phyloP scores from a whole-genome alignment of 768 basidiomycete species.

The Mycena rebaudengoi region DNA sequence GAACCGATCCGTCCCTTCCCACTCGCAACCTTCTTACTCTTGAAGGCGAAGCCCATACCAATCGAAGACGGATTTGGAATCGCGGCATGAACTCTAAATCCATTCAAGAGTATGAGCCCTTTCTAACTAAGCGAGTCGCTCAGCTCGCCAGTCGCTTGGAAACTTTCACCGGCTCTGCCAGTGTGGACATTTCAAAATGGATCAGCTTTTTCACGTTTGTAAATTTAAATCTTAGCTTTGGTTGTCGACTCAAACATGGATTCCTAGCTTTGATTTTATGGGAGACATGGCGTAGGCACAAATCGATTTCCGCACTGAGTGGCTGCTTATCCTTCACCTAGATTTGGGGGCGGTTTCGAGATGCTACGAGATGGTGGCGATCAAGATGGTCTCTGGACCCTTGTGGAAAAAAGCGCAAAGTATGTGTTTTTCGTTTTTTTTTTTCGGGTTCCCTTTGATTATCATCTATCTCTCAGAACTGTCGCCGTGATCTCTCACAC shows the following conservation, averaged over 20 bases:
- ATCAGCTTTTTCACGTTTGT: constrained; percentile 50
- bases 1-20: constrained; percentile 6
- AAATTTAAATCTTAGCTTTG: background rate
- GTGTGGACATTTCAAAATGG: constrained; percentile 44
- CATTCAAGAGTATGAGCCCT: constrained; percentile 53
- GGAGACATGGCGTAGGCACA: constrained; percentile 45
- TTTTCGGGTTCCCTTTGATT: background rate
- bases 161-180: constrained; percentile 2
- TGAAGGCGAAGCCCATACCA: constrained; percentile 39
- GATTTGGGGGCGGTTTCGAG: constrained; percentile 34
- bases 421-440: constrained; percentile 30
- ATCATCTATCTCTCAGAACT: constrained; percentile 28
- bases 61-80: constrained; percentile 57
- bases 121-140: constrained; percentile 43
- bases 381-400: constrained; percentile 52
- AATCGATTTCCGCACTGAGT: constrained; percentile 5
- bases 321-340: background rate
- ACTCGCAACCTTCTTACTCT: background rate
- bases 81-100: constrained; percentile 55
- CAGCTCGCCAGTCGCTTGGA: constrained; percentile 51
- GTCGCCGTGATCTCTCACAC: constrained; percentile 49
- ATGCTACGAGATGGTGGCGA: constrained; percentile 51
- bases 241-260: background rate
- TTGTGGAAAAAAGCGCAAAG: constrained; percentile 53
- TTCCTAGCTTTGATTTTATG: constrained; percentile 48